Conservation (phyloP, 306 rosid genomes). For the Vigna mungo region DNA sequence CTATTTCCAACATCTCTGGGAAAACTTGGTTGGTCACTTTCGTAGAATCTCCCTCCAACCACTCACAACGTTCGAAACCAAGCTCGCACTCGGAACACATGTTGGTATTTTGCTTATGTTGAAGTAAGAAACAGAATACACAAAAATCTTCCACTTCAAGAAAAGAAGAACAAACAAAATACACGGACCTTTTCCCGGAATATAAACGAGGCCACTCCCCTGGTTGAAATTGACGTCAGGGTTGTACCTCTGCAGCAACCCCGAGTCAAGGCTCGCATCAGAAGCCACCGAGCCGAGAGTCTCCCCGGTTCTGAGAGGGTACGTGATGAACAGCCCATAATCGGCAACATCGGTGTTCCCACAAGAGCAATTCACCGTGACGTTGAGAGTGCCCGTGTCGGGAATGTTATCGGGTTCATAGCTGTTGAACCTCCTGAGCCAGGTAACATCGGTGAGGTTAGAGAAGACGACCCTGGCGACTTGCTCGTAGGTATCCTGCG, state of each 20-base stretch:
- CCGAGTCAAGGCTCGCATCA: neutral
- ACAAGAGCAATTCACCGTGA: slow-evolving; percentile 76
- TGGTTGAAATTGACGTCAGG: slow-evolving; percentile 64
- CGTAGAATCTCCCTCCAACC: no score
- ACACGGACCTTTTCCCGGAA: slow-evolving; percentile 75
- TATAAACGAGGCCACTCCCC: slow-evolving; percentile 65
- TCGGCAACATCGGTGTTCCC: slow-evolving; percentile 55
- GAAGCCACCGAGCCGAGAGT: slow-evolving; percentile 50
- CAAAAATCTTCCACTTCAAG: no score
- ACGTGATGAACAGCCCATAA: slow-evolving; percentile 78
- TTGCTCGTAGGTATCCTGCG: slow-evolving; percentile 45
- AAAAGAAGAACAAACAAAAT: neutral
- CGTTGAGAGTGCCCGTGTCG: slow-evolving; percentile 54
- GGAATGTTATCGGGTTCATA: slow-evolving; percentile 49
- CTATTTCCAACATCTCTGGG: no score
- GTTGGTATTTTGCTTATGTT: no score
- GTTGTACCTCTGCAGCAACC: slow-evolving; percentile 67
- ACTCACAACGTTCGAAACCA: no score
- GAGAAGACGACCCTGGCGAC: slow-evolving; percentile 53
- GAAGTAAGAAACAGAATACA: no score
- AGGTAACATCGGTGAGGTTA: slow-evolving; percentile 59
- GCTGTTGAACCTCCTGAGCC: slow-evolving; percentile 57
- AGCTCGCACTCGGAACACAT: no score
- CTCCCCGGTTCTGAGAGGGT: slow-evolving; percentile 65
- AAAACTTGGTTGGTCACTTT: no score